Evolutionary conservation across 345 rosid species (phyloP), one percentile per base, ranked within the genome.

Genomic region (Alliaria petiolata): DNA sequence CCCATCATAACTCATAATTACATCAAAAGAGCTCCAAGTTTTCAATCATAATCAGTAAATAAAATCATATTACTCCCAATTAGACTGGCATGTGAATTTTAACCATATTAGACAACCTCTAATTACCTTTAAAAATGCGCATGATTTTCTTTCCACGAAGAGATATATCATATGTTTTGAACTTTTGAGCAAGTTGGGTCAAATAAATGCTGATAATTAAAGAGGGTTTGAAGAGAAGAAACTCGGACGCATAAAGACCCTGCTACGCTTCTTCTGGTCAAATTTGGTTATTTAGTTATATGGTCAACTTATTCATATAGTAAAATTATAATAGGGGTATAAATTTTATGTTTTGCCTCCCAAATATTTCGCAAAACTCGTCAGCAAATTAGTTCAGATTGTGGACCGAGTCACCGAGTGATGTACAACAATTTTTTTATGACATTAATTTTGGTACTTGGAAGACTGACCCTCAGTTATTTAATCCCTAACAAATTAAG

Each of bases 231-330:
- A 45, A 31, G 45, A 20, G 45, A 20, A 22, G 22, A 63, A 46
- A 49, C 57, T 12, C 13, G 8, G 25, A 39, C 38, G 3, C 28
- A 7, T 53, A 20, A 34, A 55, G 22, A 55, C 45, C 17, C 12
- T 6, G 31, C 49, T 25, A 44, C 46, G 56, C 14, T 59, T 49
- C 66, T 70, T 52, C 40, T 25, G 74, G 59, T 70, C 74, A 47
- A 70, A 15, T 20, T 70, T 59, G 74, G 74, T 59, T 47, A n/a
- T 19, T 35, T 35, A 12, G 5, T 26, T 46, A 15, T 35, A 3
- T 36, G 50, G 66, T 47, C 67, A 70, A 45, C 74, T 46, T 58
- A 59, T 22, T 46, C 45, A 12, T 16, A 38, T 35, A 69, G 35
- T 56, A 44, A 12, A 10, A 13, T 7, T 26, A 38, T 49, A 14